These are phyloP conservation scores for Myotisia sp. DNA, from an alignment of 2,329 filamentous ascomycete species.

Conservation along the genomic window DNA sequence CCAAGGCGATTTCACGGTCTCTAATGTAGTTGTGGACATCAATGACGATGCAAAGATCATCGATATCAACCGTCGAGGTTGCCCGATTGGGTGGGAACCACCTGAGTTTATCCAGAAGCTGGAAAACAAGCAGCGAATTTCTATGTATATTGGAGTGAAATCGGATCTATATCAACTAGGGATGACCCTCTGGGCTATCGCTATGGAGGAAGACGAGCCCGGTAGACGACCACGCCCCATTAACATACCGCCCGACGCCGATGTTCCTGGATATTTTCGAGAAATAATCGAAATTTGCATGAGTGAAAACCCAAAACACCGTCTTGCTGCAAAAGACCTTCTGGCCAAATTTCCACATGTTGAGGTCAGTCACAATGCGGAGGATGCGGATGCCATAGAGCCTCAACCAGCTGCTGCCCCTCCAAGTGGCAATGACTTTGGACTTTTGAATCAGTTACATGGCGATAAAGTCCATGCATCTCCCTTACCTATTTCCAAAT, in stretches of 20 bases:
- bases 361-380: no score
- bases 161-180: conserved; percentile 91
- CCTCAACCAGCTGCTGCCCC: no score
- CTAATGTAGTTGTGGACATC: conserved; percentile 86
- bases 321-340: conserved; percentile 59
- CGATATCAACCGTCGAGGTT: conserved; percentile 94
- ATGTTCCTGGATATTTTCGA: conserved; percentile 64
- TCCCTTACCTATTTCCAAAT: no score
- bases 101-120: conserved; percentile 79
- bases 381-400: no score
- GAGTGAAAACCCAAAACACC: conserved; percentile 54
- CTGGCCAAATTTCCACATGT: conserved; percentile 28
- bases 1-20: conserved; percentile 92
- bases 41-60: conserved; percentile 86
- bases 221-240: conserved; percentile 64
- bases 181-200: conserved; percentile 92
- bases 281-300: conserved; percentile 64
- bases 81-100: conserved; percentile 93
- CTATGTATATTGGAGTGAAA: conserved; percentile 97
- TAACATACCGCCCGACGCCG: conserved; percentile 37
- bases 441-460: no score
- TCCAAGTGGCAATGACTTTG: no score
- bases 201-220: conserved; percentile 76
- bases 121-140: conserved; percentile 74
- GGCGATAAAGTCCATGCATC: no score